Evolutionary conservation across 805 yeast species (phyloP).

Genomic region (Saturnispora mendoncae): DNA sequence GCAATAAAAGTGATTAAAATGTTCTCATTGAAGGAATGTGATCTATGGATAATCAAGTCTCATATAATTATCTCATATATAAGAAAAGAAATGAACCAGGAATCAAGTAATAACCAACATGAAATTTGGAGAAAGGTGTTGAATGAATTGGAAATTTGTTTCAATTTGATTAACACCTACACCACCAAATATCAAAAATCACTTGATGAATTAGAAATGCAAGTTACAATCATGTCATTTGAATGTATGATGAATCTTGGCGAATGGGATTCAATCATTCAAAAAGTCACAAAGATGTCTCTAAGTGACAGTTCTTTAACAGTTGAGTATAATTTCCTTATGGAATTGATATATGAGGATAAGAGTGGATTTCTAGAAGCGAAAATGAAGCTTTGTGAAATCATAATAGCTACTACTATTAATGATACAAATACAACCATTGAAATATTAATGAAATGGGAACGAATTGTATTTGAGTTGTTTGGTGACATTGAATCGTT

Average conservation of each 20-base stretch:
- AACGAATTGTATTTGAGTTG: conserved; percentile 5
- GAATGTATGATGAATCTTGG: background rate
- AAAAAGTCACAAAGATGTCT: background rate
- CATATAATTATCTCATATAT: conserved; percentile 8
- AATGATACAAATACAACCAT: background rate
- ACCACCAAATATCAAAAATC: too few relatives aligned
- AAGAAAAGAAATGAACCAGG: background rate
- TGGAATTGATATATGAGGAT: background rate
- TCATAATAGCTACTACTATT: conserved; percentile 3
- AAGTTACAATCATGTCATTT: background rate
- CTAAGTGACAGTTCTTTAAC: background rate
- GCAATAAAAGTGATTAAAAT: background rate
- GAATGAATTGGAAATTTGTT: background rate
- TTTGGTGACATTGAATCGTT: background rate
- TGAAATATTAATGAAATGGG: conserved; percentile 7
- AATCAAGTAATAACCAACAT: background rate
- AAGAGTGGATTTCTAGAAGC: background rate
- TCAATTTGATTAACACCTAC: background rate
- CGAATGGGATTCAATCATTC: background rate
- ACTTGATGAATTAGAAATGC: background rate
- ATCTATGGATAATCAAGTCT: conserved; percentile 10
- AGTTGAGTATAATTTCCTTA: conserved; percentile 1
- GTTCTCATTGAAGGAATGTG: background rate
- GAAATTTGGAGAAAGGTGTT: background rate
- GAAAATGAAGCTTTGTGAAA: conserved; percentile 3